Conservation (phyloP, 306 rosid species). For the Medicago ruthenica region DNA sequence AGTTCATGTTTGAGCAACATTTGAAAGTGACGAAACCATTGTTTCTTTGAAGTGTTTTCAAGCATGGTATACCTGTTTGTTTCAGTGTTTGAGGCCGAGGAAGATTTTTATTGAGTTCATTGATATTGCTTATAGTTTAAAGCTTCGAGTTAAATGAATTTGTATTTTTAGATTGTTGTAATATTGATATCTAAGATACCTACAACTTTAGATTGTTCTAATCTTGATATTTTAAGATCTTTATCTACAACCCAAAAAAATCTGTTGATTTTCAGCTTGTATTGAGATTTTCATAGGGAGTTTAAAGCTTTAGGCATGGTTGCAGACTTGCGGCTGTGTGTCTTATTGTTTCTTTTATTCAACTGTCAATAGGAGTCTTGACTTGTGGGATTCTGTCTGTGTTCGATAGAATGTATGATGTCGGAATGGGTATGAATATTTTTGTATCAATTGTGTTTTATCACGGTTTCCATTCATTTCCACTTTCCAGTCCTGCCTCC, state of each 20-base stretch:
- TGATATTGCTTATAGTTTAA: background rate
- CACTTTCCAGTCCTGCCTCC: slow-evolving; percentile 90
- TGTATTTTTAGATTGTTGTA: background rate
- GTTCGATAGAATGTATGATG: slow-evolving; percentile 88
- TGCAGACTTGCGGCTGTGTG: slow-evolving; percentile 67
- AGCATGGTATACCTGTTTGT: background rate
- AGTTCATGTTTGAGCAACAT: background rate
- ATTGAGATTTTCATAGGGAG: slow-evolving; percentile 78
- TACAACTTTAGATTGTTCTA: background rate
- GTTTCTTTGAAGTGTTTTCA: background rate
- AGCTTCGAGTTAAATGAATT: background rate
- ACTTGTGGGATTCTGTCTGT: slow-evolving; percentile 87
- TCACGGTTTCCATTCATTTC: slow-evolving; percentile 95
- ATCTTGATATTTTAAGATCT: slow-evolving; percentile 51
- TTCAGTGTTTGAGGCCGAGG: background rate
- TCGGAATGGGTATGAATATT: slow-evolving; percentile 82
- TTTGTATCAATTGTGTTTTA: slow-evolving; percentile 69
- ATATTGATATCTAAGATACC: slow-evolving; percentile 44
- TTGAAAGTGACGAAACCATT: background rate
- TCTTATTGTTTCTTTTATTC: slow-evolving; percentile 68
- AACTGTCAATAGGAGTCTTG: slow-evolving; percentile 59
- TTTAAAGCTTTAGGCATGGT: slow-evolving; percentile 62
- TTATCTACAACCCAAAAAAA: slow-evolving; percentile 77
- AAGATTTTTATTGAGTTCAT: slow-evolving; percentile 3
- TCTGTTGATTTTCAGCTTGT: slow-evolving; percentile 66